Percentiles rank a stretch among this genome's conserved stretches.
Conservation (phyloP, 306 rosid genomes). For the Mucuna pruriens region DNA sequence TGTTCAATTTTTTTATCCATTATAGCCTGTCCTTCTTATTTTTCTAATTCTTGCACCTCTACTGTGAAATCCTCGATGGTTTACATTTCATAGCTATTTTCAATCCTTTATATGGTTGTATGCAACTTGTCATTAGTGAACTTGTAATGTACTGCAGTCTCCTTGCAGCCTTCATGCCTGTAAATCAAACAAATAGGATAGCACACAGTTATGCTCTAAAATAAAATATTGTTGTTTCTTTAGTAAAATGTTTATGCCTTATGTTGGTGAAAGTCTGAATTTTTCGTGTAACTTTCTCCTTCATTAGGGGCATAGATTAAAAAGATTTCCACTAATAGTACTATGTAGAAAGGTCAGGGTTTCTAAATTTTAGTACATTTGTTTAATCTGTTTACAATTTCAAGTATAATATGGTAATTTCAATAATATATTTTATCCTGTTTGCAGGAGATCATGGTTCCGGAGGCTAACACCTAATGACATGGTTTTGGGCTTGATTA, state of each 20-base stretch:
- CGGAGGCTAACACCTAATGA: conserved; percentile 49
- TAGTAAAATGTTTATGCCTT: not conserved
- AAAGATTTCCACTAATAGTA: not conserved
- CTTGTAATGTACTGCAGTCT: not conserved
- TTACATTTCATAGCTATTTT: not conserved
- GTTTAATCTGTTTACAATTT: not conserved
- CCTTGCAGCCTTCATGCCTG: not conserved
- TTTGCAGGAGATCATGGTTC: conserved; percentile 71
- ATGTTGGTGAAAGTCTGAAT: not conserved
- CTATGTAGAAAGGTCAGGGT: not conserved
- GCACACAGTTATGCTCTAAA: not conserved
- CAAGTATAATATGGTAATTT: not conserved
- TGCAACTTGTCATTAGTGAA: not conserved
- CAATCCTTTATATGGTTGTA: not conserved
- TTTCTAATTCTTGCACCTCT: not conserved
- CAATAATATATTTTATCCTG: conserved; percentile 40
- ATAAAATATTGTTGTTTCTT: not conserved
- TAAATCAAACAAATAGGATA: not conserved
- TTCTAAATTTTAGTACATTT: not conserved
- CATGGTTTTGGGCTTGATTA: conserved; percentile 69
- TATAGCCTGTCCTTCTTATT: not conserved
- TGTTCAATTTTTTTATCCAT: not conserved
- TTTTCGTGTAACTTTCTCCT: not conserved
- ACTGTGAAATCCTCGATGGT: not conserved
- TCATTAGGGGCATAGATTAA: not conserved